Conservation (phyloP, 2,329 filamentous ascomycete species). For the Microsporum canis region DNA sequence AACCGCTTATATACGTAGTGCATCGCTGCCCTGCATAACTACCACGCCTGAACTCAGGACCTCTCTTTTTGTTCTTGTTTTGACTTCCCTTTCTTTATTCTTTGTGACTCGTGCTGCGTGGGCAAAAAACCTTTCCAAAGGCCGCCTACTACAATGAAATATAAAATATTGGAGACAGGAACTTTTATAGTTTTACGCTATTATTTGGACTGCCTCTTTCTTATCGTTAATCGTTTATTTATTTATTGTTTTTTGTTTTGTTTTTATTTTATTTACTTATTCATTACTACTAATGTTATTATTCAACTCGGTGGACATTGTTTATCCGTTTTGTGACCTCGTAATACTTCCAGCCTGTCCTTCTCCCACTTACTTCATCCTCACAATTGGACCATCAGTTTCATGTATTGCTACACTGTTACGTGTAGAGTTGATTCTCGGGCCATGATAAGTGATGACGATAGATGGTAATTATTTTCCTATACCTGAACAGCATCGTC, state of each 20-base stretch:
- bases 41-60: neutral
- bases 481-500: neutral
- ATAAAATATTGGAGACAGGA: no score
- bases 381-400: neutral
- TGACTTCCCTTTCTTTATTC: neutral
- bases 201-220: no score
- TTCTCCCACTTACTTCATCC: neutral
- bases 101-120: neutral
- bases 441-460: neutral
- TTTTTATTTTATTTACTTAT: no score
- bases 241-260: no score
- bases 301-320: no score
- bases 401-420: neutral
- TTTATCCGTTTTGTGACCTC: no score
- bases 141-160: neutral
- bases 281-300: no score
- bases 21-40: neutral
- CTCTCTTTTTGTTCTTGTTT: neutral
- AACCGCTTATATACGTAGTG: neutral
- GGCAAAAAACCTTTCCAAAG: neutral
- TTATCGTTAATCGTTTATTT: no score
- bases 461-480: neutral
- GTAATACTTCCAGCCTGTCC: no score
- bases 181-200: no score
- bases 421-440: neutral